phyloP scores from a whole-genome alignment of 1,139 yeast genomes.

The Hanseniaspora sp. region DNA sequence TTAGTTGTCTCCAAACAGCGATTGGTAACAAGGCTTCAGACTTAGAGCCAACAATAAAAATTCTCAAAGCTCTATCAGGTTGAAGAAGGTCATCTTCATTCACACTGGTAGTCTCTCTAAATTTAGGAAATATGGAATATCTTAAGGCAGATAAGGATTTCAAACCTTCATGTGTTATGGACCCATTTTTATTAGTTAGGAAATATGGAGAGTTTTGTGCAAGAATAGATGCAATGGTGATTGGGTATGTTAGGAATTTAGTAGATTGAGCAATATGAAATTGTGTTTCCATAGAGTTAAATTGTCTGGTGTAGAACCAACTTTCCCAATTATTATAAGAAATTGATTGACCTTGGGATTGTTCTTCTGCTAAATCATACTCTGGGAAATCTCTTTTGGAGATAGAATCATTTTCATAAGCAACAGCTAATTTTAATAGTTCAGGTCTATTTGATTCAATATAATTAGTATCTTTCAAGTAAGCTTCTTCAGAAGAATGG shows the following conservation, averaged over 20 bases:
- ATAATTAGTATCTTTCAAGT: conserved; percentile 69
- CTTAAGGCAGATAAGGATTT: conserved; percentile 84
- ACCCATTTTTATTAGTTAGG: conserved; percentile 64
- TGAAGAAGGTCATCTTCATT: conserved; percentile 34
- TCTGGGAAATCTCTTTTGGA: conserved; percentile 92
- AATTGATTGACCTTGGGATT: conserved; percentile 64
- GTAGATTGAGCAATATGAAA: conserved; percentile 92
- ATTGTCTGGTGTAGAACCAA: conserved; percentile 82
- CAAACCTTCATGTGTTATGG: conserved; percentile 80
- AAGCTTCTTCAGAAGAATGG: conserved; percentile 80
- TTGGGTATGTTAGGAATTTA: conserved; percentile 84
- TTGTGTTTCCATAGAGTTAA: conserved; percentile 92
- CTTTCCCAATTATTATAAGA: conserved; percentile 86
- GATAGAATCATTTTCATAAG: conserved; percentile 88
- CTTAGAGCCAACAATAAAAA: conserved; percentile 82
- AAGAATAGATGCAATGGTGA: conserved; percentile 73
- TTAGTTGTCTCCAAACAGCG: conserved; percentile 90
- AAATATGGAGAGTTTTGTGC: conserved; percentile 80
- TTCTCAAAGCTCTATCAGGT: conserved; percentile 70
- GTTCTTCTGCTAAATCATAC: conserved; percentile 79
- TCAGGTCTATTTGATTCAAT: conserved; percentile 60
- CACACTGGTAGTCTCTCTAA: conserved; percentile 33
- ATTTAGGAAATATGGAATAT: conserved; percentile 68
- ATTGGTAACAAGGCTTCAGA: conserved; percentile 91
- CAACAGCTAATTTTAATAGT: conserved; percentile 70